A percentile compares a stretch with the other conserved stretches of the same genome.
Evolutionary conservation across 768 basidiomycete species (phyloP).

Genomic region (Dacryopinax spathularia): DNA sequence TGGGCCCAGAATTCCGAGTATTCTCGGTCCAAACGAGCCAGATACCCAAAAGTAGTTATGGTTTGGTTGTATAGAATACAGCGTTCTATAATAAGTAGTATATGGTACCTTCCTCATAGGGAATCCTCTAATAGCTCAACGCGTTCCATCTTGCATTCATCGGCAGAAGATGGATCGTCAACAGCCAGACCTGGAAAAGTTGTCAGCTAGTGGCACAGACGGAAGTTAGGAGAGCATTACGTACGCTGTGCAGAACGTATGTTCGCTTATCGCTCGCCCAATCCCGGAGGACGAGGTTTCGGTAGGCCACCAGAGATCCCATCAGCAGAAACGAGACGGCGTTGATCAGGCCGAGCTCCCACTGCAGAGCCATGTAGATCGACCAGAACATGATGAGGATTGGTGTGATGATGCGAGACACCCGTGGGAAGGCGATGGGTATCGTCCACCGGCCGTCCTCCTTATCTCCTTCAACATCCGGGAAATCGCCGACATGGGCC

Average conservation of each 20-base stretch:
- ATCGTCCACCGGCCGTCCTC: slow-evolving; percentile 16
- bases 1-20: too few relatives aligned
- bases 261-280: slow-evolving; percentile 13
- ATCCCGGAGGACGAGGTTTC: slow-evolving; percentile 15
- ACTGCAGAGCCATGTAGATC: slow-evolving; percentile 13
- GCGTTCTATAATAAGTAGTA: too few relatives aligned
- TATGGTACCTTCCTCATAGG: too few relatives aligned
- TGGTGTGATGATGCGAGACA: slow-evolving; percentile 15
- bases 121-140: too few relatives aligned
- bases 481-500: slow-evolving; percentile 19
- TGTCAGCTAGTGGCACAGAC: too few relatives aligned
- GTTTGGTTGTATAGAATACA: too few relatives aligned
- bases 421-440: slow-evolving; percentile 15
- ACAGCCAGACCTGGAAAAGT: too few relatives aligned
- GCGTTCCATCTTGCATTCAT: too few relatives aligned
- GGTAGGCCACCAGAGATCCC: slow-evolving; percentile 14
- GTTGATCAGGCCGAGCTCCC: slow-evolving; percentile 14
- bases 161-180: too few relatives aligned
- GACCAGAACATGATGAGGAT: slow-evolving; percentile 17
- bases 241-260: slow-evolving; percentile 18
- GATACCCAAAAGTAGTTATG: too few relatives aligned
- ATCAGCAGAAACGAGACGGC: slow-evolving; percentile 11
- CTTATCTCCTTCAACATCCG: slow-evolving; percentile 17
- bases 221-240: slow-evolving; percentile 9
- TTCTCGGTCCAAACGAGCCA: too few relatives aligned